These are phyloP conservation scores for Kernera saxatilis DNA, from an alignment of 345 rosid genomes.

Conservation along the genomic window DNA sequence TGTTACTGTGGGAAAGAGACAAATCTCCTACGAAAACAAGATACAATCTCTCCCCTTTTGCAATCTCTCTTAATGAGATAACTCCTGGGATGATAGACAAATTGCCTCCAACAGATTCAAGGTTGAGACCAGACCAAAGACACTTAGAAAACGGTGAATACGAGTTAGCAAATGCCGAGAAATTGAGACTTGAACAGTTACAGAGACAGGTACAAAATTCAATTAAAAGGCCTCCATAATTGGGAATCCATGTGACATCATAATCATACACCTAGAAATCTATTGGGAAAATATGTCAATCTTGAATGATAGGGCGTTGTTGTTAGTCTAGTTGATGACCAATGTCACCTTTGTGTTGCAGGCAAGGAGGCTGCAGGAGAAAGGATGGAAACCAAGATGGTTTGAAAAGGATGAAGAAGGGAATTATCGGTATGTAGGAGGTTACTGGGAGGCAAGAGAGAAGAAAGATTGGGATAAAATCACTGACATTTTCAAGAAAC, in stretches of 20 bases:
- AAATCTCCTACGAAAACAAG: conserved; percentile 73
- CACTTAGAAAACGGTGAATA: conserved; percentile 93
- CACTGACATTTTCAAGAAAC: conserved; percentile 60
- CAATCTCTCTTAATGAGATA: conserved; percentile 83
- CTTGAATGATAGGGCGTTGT: neutral
- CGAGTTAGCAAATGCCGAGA: conserved; percentile 89
- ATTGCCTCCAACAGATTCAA: conserved; percentile 95
- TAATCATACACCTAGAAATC: neutral
- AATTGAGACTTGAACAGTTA: conserved; percentile 86
- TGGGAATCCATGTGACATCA: neutral
- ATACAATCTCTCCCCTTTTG: conserved; percentile 91
- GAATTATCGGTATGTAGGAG: conserved; percentile 73
- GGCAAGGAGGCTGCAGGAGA: conserved; percentile 98
- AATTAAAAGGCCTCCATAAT: neutral
- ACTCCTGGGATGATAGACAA: conserved; percentile 68
- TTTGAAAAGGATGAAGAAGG: conserved; percentile 80
- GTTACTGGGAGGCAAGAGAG: conserved; percentile 93
- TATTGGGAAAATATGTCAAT: neutral
- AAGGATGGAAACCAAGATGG: conserved; percentile 99
- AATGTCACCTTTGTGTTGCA: conserved; percentile 28
- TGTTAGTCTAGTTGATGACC: neutral
- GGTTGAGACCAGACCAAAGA: conserved; percentile 96
- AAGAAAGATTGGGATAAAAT: conserved; percentile 63
- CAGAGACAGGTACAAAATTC: conserved; percentile 80
- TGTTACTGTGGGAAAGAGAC: conserved; percentile 90